A percentile compares a stretch with the other conserved stretches of the same genome.
Conservation (phyloP, 2,329 filamentous ascomycete genomes). For the Pseudogymnoascus pannorum region DNA sequence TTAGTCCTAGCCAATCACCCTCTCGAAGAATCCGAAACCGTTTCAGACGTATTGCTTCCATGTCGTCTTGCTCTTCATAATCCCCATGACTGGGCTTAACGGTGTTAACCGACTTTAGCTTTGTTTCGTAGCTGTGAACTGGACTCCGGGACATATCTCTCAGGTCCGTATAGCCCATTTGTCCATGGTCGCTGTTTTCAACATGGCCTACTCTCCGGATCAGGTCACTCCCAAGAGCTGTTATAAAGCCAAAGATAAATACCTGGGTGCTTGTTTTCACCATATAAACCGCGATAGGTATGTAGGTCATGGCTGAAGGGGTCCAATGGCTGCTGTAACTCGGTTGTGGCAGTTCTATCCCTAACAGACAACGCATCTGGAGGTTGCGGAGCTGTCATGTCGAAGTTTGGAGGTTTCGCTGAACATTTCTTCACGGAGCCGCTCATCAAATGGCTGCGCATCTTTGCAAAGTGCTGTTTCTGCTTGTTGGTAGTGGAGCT, state of each 20-base stretch:
- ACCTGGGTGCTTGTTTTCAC: background rate
- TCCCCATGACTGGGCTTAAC: background rate
- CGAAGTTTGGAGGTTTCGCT: slow-evolving; percentile 18
- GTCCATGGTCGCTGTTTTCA: background rate
- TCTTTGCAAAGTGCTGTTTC: slow-evolving; percentile 41
- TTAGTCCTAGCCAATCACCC: slow-evolving; percentile 27
- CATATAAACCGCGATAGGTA: background rate
- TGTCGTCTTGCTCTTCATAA: slow-evolving; percentile 5
- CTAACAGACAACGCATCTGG: background rate
- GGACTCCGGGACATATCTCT: background rate
- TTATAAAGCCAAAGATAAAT: background rate
- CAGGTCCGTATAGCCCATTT: background rate
- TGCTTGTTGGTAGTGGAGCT: slow-evolving; percentile 34
- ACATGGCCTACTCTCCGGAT: background rate
- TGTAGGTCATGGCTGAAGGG: background rate
- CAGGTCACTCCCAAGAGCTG: background rate
- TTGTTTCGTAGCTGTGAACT: background rate
- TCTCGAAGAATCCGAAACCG: slow-evolving; percentile 23
- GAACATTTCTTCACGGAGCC: slow-evolving; percentile 27
- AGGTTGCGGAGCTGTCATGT: slow-evolving; percentile 2
- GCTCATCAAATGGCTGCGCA: slow-evolving; percentile 29
- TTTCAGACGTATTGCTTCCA: slow-evolving; percentile 20
- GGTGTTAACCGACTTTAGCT: background rate
- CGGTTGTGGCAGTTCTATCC: background rate
- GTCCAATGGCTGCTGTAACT: background rate